Percentiles rank a stretch among this genome's conserved stretches.
These are phyloP conservation scores for Aspergillus piperis DNA, from an alignment of 2,329 filamentous ascomycete species.

Conservation along the genomic window DNA sequence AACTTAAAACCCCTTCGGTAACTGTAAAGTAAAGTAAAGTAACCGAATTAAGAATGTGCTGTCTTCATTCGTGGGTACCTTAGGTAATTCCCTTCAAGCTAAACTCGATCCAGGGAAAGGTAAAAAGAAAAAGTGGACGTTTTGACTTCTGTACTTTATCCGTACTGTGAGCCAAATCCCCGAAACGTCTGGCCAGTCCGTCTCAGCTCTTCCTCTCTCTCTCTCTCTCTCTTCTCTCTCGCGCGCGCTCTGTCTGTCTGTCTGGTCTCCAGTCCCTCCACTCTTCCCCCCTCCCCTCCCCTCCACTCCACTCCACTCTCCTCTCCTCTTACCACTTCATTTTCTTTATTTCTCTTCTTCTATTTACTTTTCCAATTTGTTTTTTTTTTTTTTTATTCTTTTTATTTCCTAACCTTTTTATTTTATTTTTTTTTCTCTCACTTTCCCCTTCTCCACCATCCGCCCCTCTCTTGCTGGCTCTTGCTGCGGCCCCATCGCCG, in stretches of 20 bases:
- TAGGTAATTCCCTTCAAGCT: slow-evolving; percentile 12
- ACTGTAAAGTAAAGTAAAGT: too few relatives aligned
- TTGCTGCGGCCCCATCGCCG: slow-evolving; percentile 15
- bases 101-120: slow-evolving; percentile 12
- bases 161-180: slow-evolving; percentile 1
- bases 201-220: neutral
- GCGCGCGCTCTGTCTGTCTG: slow-evolving; percentile 6
- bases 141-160: too few relatives aligned
- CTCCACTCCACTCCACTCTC: neutral
- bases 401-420: neutral
- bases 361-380: neutral
- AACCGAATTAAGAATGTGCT: neutral
- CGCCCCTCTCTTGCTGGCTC: neutral
- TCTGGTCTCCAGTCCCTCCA: neutral
- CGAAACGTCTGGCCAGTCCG: neutral
- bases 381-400: neutral
- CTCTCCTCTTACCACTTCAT: neutral
- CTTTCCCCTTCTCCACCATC: slow-evolving; percentile 1
- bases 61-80: slow-evolving; percentile 15
- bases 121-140: too few relatives aligned
- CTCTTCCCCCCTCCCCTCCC: neutral
- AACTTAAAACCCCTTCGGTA: too few relatives aligned
- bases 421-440: neutral
- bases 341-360: neutral
- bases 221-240: neutral